Conservation (phyloP, 2,329 filamentous ascomycete species). For the Penicillium sp. region DNA sequence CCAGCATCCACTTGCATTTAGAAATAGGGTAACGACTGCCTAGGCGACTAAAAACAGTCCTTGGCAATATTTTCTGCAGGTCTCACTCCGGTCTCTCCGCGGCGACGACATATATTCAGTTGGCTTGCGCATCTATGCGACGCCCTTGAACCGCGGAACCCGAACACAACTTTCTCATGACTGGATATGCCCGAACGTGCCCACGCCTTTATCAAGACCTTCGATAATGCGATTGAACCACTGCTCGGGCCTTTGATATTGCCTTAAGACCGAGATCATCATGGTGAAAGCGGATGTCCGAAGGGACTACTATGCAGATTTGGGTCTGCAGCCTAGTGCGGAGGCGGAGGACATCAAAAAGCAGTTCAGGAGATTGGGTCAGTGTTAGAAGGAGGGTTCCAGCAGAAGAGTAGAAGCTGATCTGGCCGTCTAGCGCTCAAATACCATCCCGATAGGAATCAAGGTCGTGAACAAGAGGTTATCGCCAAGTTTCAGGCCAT, state of each 20-base stretch:
- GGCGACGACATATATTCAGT: not conserved
- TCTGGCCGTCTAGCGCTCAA: conserved; percentile 64
- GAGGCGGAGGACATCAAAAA: conserved; percentile 78
- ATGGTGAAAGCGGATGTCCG: conserved; percentile 72
- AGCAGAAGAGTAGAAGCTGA: conserved; percentile 12
- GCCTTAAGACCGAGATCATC: conserved; percentile 36
- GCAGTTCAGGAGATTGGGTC: conserved; percentile 82
- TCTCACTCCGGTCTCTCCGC: not conserved
- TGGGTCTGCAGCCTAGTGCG: conserved; percentile 70
- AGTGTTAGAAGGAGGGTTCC: conserved; percentile 21
- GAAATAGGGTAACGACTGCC: not conserved
- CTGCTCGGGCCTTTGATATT: conserved; percentile 15
- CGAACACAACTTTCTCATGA: conserved; percentile 7
- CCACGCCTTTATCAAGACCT: conserved; percentile 7
- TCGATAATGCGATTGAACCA: conserved; percentile 23
- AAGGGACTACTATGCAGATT: conserved; percentile 82
- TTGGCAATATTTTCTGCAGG: not conserved
- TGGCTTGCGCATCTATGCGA: conserved; percentile 6
- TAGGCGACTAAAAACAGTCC: not conserved
- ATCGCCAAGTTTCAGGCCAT: conserved; percentile 84
- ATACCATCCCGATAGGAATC: conserved; percentile 88
- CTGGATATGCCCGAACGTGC: conserved; percentile 24
- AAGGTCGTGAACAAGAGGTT: conserved; percentile 76
- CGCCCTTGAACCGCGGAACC: conserved; percentile 1
- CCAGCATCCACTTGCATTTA: conserved; percentile 6